These are phyloP conservation scores for Eutrema yunnanense DNA, from an alignment of 345 rosid species.

Conservation along the genomic window DNA sequence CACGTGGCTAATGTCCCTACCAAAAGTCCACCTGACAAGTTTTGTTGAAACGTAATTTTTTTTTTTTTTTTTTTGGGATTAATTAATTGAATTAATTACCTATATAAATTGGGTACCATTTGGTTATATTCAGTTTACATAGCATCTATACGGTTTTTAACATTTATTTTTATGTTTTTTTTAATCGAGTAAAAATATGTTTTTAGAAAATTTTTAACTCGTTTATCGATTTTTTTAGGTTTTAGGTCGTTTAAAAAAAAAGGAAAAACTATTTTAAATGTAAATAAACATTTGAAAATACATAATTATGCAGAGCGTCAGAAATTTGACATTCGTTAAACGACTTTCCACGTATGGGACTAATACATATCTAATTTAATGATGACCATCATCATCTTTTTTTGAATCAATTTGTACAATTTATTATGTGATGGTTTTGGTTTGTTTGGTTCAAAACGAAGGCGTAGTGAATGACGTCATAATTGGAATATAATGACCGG, in stretches of 20 bases:
- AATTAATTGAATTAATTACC: not conserved
- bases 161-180: no score
- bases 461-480: not conserved
- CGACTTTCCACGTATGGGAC: not conserved
- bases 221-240: no score
- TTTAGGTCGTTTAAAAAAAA: no score
- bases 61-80: not conserved
- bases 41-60: constrained; percentile 20
- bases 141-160: no score
- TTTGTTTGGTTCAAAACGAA: not conserved
- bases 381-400: not conserved
- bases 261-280: no score
- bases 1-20: constrained; percentile 33
- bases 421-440: not conserved
- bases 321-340: no score
- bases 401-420: not conserved
- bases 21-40: constrained; percentile 29
- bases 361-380: not conserved
- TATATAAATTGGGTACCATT: not conserved
- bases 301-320: no score
- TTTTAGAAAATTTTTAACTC: no score
- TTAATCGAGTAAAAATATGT: no score
- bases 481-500: not conserved
- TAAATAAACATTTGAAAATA: no score
- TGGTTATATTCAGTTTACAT: not conserved